A percentile compares a stretch with the other conserved stretches of the same genome.
These are phyloP conservation scores for Crithidia expoeki DNA, from an alignment of 208 protist species.

Conservation along the genomic window DNA sequence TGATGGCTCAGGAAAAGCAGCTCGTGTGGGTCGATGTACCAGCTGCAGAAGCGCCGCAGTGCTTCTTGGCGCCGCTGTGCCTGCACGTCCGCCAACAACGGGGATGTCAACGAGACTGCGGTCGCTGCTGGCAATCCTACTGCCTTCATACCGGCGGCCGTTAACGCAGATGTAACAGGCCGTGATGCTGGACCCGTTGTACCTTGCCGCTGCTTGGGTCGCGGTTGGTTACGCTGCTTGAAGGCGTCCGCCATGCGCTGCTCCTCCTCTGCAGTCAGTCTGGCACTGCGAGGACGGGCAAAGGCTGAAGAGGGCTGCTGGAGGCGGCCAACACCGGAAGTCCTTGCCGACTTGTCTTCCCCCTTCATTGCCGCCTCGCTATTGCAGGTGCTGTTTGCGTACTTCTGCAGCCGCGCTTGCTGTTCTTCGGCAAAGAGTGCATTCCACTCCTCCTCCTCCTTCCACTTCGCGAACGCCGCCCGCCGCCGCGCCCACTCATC, in stretches of 20 bases:
- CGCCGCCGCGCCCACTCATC: constrained; percentile 60
- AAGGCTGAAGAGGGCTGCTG: neutral
- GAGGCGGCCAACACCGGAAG: neutral
- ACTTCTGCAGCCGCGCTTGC: neutral
- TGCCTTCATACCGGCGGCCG: no score
- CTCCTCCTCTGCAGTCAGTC: constrained; percentile 22
- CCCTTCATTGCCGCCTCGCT: neutral
- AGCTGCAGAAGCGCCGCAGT: constrained; percentile 52
- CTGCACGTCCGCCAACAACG: neutral
- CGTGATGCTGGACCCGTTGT: neutral
- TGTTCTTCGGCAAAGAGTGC: constrained; percentile 4
- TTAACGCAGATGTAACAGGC: neutral
- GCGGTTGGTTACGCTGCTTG: neutral
- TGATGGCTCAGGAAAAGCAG: constrained; percentile 78
- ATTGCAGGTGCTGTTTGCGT: neutral
- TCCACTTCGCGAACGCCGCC: constrained; percentile 44
- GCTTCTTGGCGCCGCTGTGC: constrained; percentile 18
- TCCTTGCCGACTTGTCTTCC: no score
- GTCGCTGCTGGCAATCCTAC: no score
- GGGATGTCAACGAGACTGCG: neutral
- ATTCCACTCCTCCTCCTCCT: constrained; percentile 43
- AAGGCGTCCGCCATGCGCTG: constrained; percentile 22
- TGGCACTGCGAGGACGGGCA: constrained; percentile 5
- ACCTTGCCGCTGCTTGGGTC: neutral
- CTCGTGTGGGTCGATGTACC: constrained; percentile 81